phyloP scores from a whole-genome alignment of 1,284 basidiomycete species.

The Sanghuangporus baumii region DNA sequence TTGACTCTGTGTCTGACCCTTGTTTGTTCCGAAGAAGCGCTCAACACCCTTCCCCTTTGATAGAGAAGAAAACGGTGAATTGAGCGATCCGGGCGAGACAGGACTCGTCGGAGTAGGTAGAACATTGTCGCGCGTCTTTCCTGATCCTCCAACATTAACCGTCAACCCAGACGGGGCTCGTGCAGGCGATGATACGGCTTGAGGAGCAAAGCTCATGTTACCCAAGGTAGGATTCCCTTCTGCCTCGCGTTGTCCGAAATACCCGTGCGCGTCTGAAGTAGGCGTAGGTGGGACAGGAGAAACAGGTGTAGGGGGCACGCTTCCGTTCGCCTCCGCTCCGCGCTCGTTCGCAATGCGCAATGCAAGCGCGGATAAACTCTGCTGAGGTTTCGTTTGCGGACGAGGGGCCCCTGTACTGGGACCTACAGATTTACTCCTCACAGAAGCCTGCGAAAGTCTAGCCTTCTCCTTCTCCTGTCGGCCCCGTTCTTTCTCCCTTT shows the following conservation, averaged over 20 bases:
- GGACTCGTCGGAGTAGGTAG: conserved; percentile 6
- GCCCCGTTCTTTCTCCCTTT: conserved; percentile 23
- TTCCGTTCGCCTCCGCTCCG: background rate
- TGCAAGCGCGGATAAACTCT: conserved; percentile 36
- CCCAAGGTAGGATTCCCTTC: background rate
- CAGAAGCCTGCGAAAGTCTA: conserved; percentile 31
- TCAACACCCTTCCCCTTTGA: conserved; percentile 9
- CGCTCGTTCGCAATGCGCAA: conserved; percentile 25
- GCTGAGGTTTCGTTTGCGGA: conserved; percentile 25
- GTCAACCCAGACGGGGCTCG: background rate
- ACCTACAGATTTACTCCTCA: conserved; percentile 44
- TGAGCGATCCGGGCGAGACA: background rate
- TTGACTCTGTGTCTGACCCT: background rate
- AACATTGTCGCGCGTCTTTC: background rate
- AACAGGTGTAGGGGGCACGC: conserved; percentile 7
- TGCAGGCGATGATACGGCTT: conserved; percentile 5
- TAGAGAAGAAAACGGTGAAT: conserved; percentile 1
- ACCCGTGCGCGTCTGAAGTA: background rate
- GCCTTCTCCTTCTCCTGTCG: conserved; percentile 22
- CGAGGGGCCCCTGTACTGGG: conserved; percentile 10
- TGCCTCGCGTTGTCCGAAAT: background rate
- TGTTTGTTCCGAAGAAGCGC: background rate
- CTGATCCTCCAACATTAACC: background rate
- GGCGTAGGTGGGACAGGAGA: conserved; percentile 3
- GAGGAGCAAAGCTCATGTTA: conserved; percentile 6